Evolutionary conservation across 257 asterid genomes (phyloP).

Genomic region (Solanum rostratum): DNA sequence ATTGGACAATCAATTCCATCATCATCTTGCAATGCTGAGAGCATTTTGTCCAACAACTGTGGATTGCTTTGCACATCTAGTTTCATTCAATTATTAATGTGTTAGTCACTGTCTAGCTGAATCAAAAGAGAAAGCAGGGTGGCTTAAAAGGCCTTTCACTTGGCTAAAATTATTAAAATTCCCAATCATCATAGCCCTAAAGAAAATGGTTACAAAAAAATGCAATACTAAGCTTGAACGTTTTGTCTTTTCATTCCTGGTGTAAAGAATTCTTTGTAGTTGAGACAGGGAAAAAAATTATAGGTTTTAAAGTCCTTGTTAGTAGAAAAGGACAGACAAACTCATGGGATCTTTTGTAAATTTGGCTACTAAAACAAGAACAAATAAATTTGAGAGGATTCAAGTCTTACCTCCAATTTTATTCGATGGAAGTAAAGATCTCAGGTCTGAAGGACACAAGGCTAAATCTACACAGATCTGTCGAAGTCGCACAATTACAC

Average conservation of each 20-base stretch:
- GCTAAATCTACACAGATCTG: conserved; percentile 53
- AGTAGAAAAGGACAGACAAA: background rate
- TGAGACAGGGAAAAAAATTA: background rate
- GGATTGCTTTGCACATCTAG: conserved; percentile 68
- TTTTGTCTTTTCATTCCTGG: background rate
- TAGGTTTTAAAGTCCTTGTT: background rate
- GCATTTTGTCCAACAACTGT: conserved; percentile 42
- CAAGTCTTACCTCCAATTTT: conserved; percentile 59
- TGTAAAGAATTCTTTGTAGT: background rate
- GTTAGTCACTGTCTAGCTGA: background rate
- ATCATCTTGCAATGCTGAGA: conserved; percentile 48
- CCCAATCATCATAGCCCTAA: background rate
- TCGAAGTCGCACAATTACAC: conserved; percentile 71
- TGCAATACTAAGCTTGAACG: background rate
- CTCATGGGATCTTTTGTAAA: background rate
- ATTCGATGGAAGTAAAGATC: conserved; percentile 43
- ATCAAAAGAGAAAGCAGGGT: background rate
- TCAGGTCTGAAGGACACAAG: conserved; percentile 35
- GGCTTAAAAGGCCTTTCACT: background rate
- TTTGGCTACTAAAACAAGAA: background rate
- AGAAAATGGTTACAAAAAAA: background rate
- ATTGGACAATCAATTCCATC: conserved; percentile 70
- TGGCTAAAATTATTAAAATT: background rate
- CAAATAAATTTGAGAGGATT: background rate
- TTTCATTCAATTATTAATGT: background rate